phyloP scores from a whole-genome alignment of 2,329 filamentous ascomycete species.

The Colletotrichum euphorbiae region DNA sequence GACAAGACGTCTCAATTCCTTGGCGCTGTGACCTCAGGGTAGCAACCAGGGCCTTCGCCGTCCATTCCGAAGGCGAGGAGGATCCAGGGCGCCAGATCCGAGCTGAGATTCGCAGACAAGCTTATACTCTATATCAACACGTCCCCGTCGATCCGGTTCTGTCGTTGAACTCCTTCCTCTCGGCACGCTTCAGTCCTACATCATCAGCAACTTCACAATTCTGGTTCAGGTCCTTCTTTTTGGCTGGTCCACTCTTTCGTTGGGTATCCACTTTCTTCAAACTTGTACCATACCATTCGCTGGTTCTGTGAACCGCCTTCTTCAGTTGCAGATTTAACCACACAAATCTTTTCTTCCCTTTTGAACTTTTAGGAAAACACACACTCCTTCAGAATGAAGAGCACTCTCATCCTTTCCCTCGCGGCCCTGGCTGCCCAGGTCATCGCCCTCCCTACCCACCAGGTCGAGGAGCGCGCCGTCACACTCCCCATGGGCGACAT shows the following conservation, averaged over 20 bases:
- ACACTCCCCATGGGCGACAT: slow-evolving; percentile 20
- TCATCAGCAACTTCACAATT: slow-evolving; percentile 15
- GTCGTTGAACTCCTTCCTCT: background rate
- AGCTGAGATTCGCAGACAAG: slow-evolving; percentile 11
- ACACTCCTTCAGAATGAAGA: slow-evolving; percentile 38
- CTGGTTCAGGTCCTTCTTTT: slow-evolving; percentile 36
- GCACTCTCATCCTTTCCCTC: slow-evolving; percentile 35
- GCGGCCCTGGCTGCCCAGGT: slow-evolving; percentile 39
- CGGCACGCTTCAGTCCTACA: slow-evolving; percentile 24
- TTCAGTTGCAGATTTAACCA: background rate
- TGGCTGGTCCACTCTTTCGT: slow-evolving; percentile 37
- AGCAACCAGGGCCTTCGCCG: slow-evolving; percentile 16
- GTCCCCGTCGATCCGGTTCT: slow-evolving; percentile 13
- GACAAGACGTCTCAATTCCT: slow-evolving; percentile 39
- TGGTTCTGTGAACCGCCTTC: slow-evolving; percentile 37
- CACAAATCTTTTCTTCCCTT: background rate
- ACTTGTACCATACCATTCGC: slow-evolving; percentile 13
- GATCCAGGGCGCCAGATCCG: slow-evolving; percentile 20
- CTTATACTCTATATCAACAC: slow-evolving; percentile 38
- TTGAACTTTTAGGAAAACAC: background rate
- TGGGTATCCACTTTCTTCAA: slow-evolving; percentile 11
- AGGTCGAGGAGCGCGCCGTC: slow-evolving; percentile 24
- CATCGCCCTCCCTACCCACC: slow-evolving; percentile 30
- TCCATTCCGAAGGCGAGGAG: slow-evolving; percentile 15
- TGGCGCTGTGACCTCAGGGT: slow-evolving; percentile 32